Base-by-base conservation (phyloP, 805 yeast species). In the Sugiyamaella chiloensis region DNA sequence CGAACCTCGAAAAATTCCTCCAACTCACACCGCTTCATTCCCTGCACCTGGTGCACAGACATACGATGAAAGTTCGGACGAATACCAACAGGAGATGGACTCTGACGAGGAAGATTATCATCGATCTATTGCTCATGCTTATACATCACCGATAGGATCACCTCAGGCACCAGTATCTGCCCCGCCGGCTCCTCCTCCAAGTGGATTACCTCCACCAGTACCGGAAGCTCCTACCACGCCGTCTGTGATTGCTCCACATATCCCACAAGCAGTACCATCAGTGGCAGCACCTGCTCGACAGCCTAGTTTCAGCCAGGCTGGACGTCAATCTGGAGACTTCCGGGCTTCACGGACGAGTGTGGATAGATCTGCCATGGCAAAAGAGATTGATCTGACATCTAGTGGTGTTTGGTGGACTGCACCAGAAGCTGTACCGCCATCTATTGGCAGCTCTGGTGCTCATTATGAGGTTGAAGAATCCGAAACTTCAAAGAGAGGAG, bases 401-500 rank as follows among this genome's bases (percentile, higher is more conserved):
- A 62, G 60, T 4, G 55, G 73, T 2, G 66, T 64, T 14, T 89
- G 96, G 96, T 87, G 93, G 91, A 55, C 78, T 12, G 66, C 66
- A 8, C 63, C 66, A 5, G 70, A 75, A 12, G 74, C 74, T 5
- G 67, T 81, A 4, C 96, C 96, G 2, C 60, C 68, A 14, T 60
- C 82, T 21, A 63, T 67, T 42, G 63, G 67, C 17, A 76, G 76
- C 1, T 70, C 64, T 35, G 85, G 81, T 17, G 60, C 81, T 24
- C 69, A 78, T 14, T 80, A 65, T 61, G 96, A 88, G 62, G 75
- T 80, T 19, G 96, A 88, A 48, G 77, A 79, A 23, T 69, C 74
- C 49, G 59, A 60, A 11, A 67, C 83, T 5, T 55, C 55, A 11
- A 85, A 84, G 58, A 76, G 96, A 55, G 78, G 79, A 9, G 78